These are phyloP conservation scores for Vaccinium corymbosum DNA, from an alignment of 148 eudicot genomes.

Conservation along the genomic window DNA sequence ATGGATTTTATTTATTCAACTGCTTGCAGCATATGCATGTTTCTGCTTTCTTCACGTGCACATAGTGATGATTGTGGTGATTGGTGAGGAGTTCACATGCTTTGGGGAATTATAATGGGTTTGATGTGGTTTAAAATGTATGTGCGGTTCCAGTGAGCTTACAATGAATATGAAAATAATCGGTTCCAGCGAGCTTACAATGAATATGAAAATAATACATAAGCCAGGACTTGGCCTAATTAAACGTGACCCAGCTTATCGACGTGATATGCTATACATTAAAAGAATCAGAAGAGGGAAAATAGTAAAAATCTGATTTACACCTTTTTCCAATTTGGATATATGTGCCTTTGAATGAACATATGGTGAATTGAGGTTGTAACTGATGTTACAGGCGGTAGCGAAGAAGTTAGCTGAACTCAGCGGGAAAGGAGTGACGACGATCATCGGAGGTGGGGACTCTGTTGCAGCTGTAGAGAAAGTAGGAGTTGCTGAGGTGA, in stretches of 20 bases:
- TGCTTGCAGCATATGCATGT: slow-evolving; percentile 2
- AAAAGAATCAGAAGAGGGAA: not conserved
- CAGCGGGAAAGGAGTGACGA: slow-evolving; percentile 83
- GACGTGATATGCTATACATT: not conserved
- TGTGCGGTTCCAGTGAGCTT: not conserved
- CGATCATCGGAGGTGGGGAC: slow-evolving; percentile 94
- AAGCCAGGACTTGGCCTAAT: not conserved
- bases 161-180: not conserved
- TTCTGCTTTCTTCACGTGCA: not conserved
- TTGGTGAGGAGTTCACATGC: not conserved
- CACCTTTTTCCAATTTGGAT: not conserved
- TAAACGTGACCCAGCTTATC: not conserved
- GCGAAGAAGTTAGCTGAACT: slow-evolving; percentile 81
- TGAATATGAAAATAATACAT: not conserved
- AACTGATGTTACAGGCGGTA: slow-evolving; percentile 43
- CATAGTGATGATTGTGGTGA: not conserved
- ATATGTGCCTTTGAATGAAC: not conserved
- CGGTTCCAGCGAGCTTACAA: not conserved
- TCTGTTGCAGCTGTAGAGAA: slow-evolving; percentile 92
- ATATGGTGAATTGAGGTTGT: not conserved
- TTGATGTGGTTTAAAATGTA: not conserved
- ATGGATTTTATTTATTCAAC: slow-evolving; percentile 8
- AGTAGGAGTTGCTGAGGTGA: slow-evolving; percentile 77
- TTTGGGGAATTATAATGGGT: not conserved
- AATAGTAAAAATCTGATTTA: not conserved